A percentile compares a stretch with the other conserved stretches of the same genome.
Conservation (phyloP, 2,329 filamentous ascomycete genomes). For the Fusarium newnesense region DNA sequence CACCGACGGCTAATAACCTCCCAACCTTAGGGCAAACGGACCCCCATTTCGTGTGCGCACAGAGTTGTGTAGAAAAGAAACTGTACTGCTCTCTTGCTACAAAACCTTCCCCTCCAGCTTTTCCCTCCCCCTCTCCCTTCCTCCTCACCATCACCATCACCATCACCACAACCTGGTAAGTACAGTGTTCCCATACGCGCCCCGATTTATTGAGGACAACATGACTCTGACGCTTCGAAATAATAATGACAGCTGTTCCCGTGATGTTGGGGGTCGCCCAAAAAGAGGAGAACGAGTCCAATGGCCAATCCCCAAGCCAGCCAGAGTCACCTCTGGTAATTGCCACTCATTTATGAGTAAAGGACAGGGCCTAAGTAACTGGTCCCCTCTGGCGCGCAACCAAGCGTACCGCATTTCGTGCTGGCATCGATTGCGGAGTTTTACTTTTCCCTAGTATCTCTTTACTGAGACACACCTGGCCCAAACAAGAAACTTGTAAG, state of each 20-base stretch:
- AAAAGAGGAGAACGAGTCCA: background rate
- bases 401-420: background rate
- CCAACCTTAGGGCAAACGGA: background rate
- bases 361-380: background rate
- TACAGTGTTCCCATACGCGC: background rate
- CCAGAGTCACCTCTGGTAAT: background rate
- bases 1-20: background rate
- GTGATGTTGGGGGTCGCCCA: background rate
- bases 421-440: background rate
- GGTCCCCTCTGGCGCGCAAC: background rate
- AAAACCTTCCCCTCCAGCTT: background rate
- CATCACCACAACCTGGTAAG: background rate
- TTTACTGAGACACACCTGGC: background rate
- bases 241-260: background rate
- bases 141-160: background rate
- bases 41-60: background rate
- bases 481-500: background rate
- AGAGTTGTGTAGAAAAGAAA: background rate
- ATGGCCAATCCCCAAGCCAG: background rate
- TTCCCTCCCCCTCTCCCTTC: background rate
- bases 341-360: background rate
- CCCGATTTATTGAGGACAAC: background rate
- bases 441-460: background rate
- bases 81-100: background rate
- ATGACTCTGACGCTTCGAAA: background rate